These are phyloP conservation scores for Mesembryanthemum crystallinum DNA, from an alignment of 148 eudicot genomes.

Conservation along the genomic window DNA sequence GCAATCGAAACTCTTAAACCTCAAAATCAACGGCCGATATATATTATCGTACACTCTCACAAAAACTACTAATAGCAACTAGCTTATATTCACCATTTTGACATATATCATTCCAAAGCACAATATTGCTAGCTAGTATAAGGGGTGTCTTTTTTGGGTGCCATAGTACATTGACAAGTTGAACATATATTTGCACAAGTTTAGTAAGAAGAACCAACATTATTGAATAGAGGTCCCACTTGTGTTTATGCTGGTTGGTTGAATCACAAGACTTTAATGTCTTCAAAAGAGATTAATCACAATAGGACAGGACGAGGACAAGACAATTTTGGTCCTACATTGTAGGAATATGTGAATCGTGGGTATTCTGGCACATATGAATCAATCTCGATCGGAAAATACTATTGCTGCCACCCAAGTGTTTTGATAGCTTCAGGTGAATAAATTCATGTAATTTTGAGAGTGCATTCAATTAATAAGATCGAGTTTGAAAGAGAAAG, in stretches of 20 bases:
- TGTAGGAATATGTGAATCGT: neutral
- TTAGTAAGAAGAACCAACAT: too few species aligned
- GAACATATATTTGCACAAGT: too few species aligned
- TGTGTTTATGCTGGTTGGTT: neutral
- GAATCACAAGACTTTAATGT: neutral
- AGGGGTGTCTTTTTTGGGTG: too few species aligned
- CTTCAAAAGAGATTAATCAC: neutral
- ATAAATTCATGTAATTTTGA: slow-evolving; percentile 7
- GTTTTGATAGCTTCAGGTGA: neutral
- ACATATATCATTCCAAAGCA: too few species aligned
- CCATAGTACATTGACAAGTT: too few species aligned
- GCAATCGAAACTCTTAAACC: too few species aligned
- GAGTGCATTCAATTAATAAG: slow-evolving; percentile 19
- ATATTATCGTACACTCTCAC: too few species aligned
- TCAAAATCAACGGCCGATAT: too few species aligned
- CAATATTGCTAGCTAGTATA: too few species aligned
- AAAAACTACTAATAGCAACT: too few species aligned
- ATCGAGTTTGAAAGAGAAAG: slow-evolving; percentile 5
- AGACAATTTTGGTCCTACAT: slow-evolving; percentile 4
- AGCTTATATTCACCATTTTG: too few species aligned
- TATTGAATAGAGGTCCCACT: neutral
- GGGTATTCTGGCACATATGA: neutral
- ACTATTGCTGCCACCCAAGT: too few species aligned
- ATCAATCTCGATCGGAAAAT: slow-evolving; percentile 1
- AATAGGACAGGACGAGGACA: neutral